These are phyloP conservation scores for Solanum corneliomulleri DNA, from an alignment of 257 asterid species.

Conservation along the genomic window DNA sequence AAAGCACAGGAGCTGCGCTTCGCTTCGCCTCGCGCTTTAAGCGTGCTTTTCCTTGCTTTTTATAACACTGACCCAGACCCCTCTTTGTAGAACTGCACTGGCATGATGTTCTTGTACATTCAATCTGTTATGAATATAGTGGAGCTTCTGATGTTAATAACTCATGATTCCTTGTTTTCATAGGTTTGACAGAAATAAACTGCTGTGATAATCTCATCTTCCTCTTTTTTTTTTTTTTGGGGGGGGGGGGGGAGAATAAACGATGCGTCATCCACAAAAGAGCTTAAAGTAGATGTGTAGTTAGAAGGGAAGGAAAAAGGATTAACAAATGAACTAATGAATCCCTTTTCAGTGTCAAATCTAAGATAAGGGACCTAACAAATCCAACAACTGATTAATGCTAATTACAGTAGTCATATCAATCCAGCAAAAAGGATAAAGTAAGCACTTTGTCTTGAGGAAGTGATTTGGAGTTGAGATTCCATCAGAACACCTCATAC, in stretches of 20 bases:
- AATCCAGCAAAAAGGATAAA: not conserved
- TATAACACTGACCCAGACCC: not conserved
- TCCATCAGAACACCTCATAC: not conserved
- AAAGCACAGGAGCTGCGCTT: too few relatives aligned
- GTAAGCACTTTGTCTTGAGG: not conserved
- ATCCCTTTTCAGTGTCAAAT: not conserved
- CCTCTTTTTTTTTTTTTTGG: not conserved
- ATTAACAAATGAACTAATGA: not conserved
- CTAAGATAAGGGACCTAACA: not conserved
- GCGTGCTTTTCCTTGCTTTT: too few relatives aligned
- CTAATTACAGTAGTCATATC: not conserved
- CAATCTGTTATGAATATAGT: not conserved
- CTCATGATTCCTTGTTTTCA: not conserved
- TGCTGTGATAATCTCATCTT: not conserved
- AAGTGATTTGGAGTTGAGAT: not conserved
- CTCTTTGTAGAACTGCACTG: not conserved
- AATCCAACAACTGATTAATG: not conserved
- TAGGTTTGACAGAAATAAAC: not conserved
- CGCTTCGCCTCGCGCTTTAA: too few relatives aligned
- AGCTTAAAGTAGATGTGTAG: not conserved
- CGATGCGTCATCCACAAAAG: not conserved
- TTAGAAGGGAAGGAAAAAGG: not conserved
- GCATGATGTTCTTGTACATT: not conserved
- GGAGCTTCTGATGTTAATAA: not conserved
- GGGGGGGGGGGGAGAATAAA: not conserved